Evolutionary conservation across 768 basidiomycete species (phyloP).

Genomic region (Tulasnella calospora): DNA sequence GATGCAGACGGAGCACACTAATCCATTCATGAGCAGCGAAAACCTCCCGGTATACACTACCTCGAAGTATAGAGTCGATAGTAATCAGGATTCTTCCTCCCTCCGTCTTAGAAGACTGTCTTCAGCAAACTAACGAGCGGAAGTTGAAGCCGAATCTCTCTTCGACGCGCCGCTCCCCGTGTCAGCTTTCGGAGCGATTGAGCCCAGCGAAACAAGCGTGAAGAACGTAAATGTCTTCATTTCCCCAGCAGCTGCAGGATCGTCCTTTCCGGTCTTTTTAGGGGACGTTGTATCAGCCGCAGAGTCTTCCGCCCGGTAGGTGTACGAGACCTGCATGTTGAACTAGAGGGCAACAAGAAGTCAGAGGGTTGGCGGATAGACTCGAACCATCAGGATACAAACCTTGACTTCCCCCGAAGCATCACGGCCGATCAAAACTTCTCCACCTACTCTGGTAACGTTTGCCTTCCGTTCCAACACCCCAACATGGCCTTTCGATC

Average conservation of each 20-base stretch:
- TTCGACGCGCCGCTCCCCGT: not conserved
- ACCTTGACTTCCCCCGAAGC: slow-evolving; percentile 77
- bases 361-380: not conserved
- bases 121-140: not conserved
- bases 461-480: slow-evolving; percentile 88
- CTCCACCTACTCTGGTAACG: slow-evolving; percentile 80
- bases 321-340: slow-evolving; percentile 90
- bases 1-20: not conserved
- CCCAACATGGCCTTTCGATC: slow-evolving; percentile 46
- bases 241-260: slow-evolving; percentile 38
- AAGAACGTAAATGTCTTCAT: slow-evolving; percentile 89
- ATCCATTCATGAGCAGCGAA: too few relatives aligned
- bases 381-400: slow-evolving; percentile 32
- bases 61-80: too few relatives aligned
- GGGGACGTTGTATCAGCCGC: slow-evolving; percentile 27
- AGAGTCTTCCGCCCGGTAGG: slow-evolving; percentile 86
- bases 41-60: too few relatives aligned
- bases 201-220: slow-evolving; percentile 73
- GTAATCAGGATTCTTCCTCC: too few relatives aligned
- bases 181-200: slow-evolving; percentile 46
- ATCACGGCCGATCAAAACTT: slow-evolving; percentile 78
- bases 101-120: too few relatives aligned
- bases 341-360: slow-evolving; percentile 49
- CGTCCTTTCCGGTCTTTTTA: not conserved
- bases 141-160: not conserved